phyloP scores from a whole-genome alignment of 106 monocot genomes.

The Hemerocallis citrina region DNA sequence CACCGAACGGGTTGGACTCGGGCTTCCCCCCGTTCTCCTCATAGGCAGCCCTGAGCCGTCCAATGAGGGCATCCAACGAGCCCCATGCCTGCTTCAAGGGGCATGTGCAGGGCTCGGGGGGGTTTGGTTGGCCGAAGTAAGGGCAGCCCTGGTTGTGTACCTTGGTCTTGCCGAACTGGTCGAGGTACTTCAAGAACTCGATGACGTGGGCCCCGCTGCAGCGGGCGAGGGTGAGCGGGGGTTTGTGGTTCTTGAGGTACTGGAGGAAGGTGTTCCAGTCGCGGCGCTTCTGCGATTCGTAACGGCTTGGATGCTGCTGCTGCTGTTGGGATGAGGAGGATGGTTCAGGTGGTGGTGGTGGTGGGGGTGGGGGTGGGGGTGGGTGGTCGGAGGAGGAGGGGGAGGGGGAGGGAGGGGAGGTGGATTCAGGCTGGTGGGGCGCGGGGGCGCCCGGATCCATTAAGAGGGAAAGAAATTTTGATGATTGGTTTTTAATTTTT shows the following conservation, averaged over 20 bases:
- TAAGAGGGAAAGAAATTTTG: no score
- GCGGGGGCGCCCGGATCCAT: slow-evolving; percentile 7
- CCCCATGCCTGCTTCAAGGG: slow-evolving; percentile 51
- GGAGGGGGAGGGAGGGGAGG: background rate
- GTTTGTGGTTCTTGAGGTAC: slow-evolving; percentile 50
- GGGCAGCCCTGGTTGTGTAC: slow-evolving; percentile 22
- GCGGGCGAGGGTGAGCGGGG: slow-evolving; percentile 38
- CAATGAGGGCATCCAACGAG: slow-evolving; percentile 48
- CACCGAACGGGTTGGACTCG: slow-evolving; percentile 20
- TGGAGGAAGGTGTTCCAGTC: slow-evolving; percentile 69
- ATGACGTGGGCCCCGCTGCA: slow-evolving; percentile 22
- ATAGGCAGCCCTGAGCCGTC: slow-evolving; percentile 46
- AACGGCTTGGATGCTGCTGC: slow-evolving; percentile 31
- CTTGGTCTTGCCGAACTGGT: slow-evolving; percentile 24
- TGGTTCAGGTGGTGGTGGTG: background rate
- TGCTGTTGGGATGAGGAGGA: background rate
- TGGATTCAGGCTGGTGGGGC: background rate
- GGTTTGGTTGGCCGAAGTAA: slow-evolving; percentile 40
- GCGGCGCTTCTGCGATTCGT: slow-evolving; percentile 54
- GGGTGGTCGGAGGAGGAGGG: background rate
- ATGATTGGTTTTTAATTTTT: background rate
- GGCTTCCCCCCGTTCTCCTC: slow-evolving; percentile 33
- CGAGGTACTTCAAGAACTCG: slow-evolving; percentile 24
- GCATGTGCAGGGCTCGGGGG: slow-evolving; percentile 41
- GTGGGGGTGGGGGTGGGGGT: background rate